Base-by-base conservation (phyloP, 1,284 basidiomycete species). In the Tilletia setariae region DNA sequence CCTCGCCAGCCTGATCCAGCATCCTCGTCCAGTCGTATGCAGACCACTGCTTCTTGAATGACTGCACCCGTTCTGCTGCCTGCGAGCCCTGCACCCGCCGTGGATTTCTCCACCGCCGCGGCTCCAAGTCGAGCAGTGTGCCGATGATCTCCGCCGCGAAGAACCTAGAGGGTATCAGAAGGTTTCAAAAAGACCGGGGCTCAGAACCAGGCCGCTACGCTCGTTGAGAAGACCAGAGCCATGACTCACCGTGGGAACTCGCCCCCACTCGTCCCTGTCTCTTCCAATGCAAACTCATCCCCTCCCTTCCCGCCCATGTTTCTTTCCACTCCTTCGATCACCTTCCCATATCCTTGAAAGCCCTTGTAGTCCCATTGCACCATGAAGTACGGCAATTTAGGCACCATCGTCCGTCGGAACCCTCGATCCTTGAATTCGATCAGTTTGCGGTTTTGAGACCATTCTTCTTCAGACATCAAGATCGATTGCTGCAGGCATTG, bases 361-460 rank as follows among this genome's bases (percentile, higher is more conserved):
- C 95, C 94, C 79, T 93, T 94, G 84, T 98, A 88, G 84, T 99
- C 96, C 84, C 94, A 99, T 78, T 93, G 91, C 1, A 98, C 91
- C 90, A 94, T 94, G 81, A 99, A 99, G 84, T 99, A 98, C 0
- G 96, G 96, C 53, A 99, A 84, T 77, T 97, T 94, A 1, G 94
- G 89, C 4, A 98, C 95, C 89, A 99, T 70, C 9, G 70, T 71
- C 8, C 69, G 56, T 9, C 80, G 66, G 62, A 82, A 81, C 1
- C 75, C 65, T 3, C n/a, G n/a, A 6, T 67, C 32, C 1, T 90
- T 88, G 81, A 99, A 98, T 79, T 95, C 91, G 73, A 99, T 97
- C 63, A 98, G 85, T 82, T 98, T 97, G 81, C 91, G 92, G 84
- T 98, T 93, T 79, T 96, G 93, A 11, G 93, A 92, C 93, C 94